A percentile compares a stretch with the other conserved stretches of the same genome.
phyloP scores from a whole-genome alignment of 1,284 basidiomycete species.

The Leccinum variabile region DNA sequence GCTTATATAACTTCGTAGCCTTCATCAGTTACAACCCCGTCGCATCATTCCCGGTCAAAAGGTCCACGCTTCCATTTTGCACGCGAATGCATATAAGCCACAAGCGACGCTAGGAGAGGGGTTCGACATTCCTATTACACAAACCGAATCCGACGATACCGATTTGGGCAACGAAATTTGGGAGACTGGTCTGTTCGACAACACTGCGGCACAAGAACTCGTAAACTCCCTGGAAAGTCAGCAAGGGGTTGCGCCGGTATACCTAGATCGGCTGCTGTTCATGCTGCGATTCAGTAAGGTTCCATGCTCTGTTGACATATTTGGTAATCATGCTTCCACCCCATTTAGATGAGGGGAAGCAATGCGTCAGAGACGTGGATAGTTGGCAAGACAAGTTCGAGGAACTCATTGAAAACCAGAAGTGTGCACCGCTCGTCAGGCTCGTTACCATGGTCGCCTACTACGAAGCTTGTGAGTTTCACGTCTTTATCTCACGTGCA shows the following conservation, averaged over 20 bases:
- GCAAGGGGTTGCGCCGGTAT: constrained; percentile 1
- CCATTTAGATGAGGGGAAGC: constrained; percentile 26
- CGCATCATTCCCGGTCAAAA: constrained; percentile 23
- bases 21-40: constrained; percentile 9
- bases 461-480: constrained; percentile 26
- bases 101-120: constrained; percentile 12
- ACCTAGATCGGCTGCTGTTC: constrained; percentile 14
- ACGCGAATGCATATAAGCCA: constrained; percentile 13
- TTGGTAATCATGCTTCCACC: background rate
- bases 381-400: constrained; percentile 14
- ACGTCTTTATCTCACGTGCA: background rate
- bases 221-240: background rate
- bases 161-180: constrained; percentile 1
- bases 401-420: constrained; percentile 13
- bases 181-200: constrained; percentile 14
- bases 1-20: constrained; percentile 1
- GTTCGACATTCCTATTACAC: background rate
- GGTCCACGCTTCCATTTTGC: constrained; percentile 19
- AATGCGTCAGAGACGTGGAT: constrained; percentile 16
- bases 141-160: background rate
- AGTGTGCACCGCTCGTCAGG: constrained; percentile 19
- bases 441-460: constrained; percentile 28
- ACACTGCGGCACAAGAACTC: constrained; percentile 6
- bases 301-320: background rate
- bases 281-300: constrained; percentile 15